phyloP scores from a whole-genome alignment of 768 basidiomycete genomes.

The Phanerochaete carnosa region DNA sequence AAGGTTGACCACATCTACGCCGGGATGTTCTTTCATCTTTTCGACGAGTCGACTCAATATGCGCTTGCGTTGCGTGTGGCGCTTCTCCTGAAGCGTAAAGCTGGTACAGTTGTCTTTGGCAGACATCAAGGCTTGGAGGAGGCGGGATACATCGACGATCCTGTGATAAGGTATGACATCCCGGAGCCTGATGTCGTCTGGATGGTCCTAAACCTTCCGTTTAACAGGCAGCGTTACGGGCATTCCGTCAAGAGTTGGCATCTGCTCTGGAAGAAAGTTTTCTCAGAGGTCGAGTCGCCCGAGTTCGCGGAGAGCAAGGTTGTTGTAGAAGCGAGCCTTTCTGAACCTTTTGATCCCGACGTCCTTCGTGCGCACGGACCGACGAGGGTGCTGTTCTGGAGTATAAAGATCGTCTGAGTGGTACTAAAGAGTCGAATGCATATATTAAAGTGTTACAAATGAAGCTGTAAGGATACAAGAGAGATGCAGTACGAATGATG shows the following conservation, averaged over 20 bases:
- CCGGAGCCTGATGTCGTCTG: neutral
- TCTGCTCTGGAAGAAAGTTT: slow-evolving; percentile 26
- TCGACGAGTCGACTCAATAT: slow-evolving; percentile 31
- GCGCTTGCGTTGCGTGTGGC: slow-evolving; percentile 27
- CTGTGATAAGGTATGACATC: slow-evolving; percentile 18
- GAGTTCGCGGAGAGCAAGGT: slow-evolving; percentile 18
- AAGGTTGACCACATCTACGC: slow-evolving; percentile 15
- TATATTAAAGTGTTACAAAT: too few species aligned
- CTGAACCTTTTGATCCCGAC: slow-evolving; percentile 8
- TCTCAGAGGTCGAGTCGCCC: slow-evolving; percentile 20
- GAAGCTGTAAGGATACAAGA: too few species aligned
- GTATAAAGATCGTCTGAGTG: slow-evolving; percentile 21
- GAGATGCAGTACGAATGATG: too few species aligned
- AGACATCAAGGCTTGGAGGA: slow-evolving; percentile 26
- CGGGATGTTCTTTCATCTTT: slow-evolving; percentile 33
- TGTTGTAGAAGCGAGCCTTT: slow-evolving; percentile 19
- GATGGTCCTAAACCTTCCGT: neutral
- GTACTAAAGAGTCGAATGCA: too few species aligned
- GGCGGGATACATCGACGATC: slow-evolving; percentile 27
- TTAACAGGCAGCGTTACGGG: slow-evolving; percentile 23
- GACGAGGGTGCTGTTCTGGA: slow-evolving; percentile 26
- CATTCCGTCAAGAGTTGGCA: slow-evolving; percentile 29
- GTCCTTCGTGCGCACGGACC: neutral
- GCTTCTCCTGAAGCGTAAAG: slow-evolving; percentile 18
- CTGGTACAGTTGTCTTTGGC: slow-evolving; percentile 30